A percentile compares a stretch with the other conserved stretches of the same genome.
Conservation (phyloP, 768 basidiomycete species). For the Boletus pseudopeckii region DNA sequence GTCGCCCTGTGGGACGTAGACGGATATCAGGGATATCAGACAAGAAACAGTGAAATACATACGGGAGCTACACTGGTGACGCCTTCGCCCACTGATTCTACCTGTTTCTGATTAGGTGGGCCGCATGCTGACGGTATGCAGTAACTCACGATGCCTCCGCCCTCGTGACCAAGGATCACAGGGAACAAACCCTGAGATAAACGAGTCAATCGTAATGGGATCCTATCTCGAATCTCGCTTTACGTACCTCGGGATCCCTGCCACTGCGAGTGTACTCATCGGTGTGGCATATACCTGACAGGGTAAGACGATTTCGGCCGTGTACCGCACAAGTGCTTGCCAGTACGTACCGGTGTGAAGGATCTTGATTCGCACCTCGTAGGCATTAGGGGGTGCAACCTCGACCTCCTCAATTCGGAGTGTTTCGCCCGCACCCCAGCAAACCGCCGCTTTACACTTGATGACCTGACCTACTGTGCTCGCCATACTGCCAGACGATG, state of each 20-base stretch:
- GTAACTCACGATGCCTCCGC: constrained; percentile 75
- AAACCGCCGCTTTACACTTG: constrained; percentile 90
- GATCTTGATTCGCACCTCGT: constrained; percentile 93
- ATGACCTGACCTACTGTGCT: constrained; percentile 71
- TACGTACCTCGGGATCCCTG: constrained; percentile 83
- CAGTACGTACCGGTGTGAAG: constrained; percentile 72
- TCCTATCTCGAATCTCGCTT: constrained; percentile 2
- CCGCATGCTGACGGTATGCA: not conserved
- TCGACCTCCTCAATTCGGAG: constrained; percentile 90
- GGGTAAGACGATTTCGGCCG: not conserved
- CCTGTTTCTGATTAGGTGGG: constrained; percentile 43
- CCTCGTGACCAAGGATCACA: constrained; percentile 92
- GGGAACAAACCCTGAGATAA: constrained; percentile 75
- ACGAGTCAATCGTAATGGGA: constrained; percentile 1
- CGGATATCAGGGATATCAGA: not conserved
- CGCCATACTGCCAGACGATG: constrained; percentile 49
- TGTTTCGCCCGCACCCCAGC: constrained; percentile 88
- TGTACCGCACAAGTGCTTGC: constrained; percentile 1
- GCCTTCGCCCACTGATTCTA: constrained; percentile 95
- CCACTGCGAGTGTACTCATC: constrained; percentile 97
- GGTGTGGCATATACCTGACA: constrained; percentile 88
- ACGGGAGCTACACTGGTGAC: constrained; percentile 74
- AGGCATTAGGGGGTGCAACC: constrained; percentile 84
- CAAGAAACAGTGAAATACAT: constrained; percentile 14
- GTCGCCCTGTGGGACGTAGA: constrained; percentile 56